These are phyloP conservation scores for Scenedesmus sp. DNA, from an alignment of 163 green algal genomes.

Conservation along the genomic window DNA sequence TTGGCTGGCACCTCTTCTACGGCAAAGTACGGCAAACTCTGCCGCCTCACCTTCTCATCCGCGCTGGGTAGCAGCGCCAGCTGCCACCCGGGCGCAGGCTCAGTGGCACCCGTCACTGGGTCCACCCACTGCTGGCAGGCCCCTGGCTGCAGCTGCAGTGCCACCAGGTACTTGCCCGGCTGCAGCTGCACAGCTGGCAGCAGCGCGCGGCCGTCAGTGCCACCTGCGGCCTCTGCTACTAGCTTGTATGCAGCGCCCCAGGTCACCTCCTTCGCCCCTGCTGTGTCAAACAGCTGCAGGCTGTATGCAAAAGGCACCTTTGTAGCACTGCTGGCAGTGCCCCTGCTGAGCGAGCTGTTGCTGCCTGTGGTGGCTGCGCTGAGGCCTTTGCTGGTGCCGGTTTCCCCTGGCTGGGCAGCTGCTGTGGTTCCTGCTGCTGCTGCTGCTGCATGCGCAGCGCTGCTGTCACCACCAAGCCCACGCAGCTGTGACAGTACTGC, in stretches of 20 bases:
- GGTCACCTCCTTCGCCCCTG: slow-evolving; percentile 18
- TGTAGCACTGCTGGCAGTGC: neutral
- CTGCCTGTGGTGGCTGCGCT: neutral
- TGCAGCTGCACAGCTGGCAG: slow-evolving; percentile 58
- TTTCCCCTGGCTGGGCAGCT: neutral
- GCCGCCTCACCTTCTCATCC: slow-evolving; percentile 60
- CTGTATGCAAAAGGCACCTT: neutral
- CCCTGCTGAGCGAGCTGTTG: neutral
- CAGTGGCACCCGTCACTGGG: slow-evolving; percentile 2
- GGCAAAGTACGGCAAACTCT: neutral
- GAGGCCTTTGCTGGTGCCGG: neutral
- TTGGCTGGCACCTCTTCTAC: neutral
- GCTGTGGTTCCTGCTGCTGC: slow-evolving; percentile 11
- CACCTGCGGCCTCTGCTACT: neutral
- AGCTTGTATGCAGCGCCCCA: slow-evolving; percentile 33
- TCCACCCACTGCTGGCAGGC: slow-evolving; percentile 14
- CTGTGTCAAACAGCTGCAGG: slow-evolving; percentile 49
- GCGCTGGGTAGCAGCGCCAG: slow-evolving; percentile 59
- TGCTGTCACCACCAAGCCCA: neutral
- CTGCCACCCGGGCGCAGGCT: slow-evolving; percentile 53
- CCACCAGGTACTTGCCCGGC: slow-evolving; percentile 72
- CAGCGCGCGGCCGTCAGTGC: slow-evolving; percentile 43
- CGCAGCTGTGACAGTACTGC: slow-evolving; percentile 30
- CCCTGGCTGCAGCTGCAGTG: slow-evolving; percentile 33
- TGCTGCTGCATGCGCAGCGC: neutral